Evolutionary conservation across 371 early-diverging fungal species (phyloP), one percentile per base, ranked within the genome.

Genomic region (Mycotypha africana): DNA sequence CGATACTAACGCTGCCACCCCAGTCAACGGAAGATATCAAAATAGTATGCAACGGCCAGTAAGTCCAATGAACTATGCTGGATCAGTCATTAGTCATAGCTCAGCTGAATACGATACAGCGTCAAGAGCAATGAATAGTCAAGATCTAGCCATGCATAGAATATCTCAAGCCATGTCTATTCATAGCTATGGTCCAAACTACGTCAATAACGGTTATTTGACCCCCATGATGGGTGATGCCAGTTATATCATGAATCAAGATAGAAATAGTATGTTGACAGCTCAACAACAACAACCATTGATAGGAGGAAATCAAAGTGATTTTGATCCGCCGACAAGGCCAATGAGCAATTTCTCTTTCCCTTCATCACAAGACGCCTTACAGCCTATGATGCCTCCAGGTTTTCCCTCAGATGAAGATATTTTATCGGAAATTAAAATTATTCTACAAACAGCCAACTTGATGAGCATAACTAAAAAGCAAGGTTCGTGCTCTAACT

Each of bases 381-480:
- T n/a, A n/a, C n/a, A 28, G 11, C 52, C 46, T 1, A 52, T 52
- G 52, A 36, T 39, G 8, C 49, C 56, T 11, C 41, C 46, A 23
- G 70, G 65, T 19, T 67, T 75, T 33, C 89, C 89, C 7, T 74
- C 77, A 2, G 89, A 94, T 42, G 85, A 86, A 37, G 84, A 88
- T 56, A 76, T 95, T 43, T 58, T 88, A 6, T 59, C 60, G 32
- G 87, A 89, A 68, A 84, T 91, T 44, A 74, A 79, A 38, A 76
- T 69, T 37, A 89, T 93, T 25, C 73, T 94, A 8, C 56, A 79
- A 9, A 84, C 82, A 0, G 81, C 89, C 11, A 76, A 89, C 52
- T 68, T 89, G 35, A 85, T 85, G 79, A 74, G 67, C 24, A 73
- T 86, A 21, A 85, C 87, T 24, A 88, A 89, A 70, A 89, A 48